Evolutionary conservation across 805 yeast species (phyloP).

Genomic region (Saccharomycopsis amapae): DNA sequence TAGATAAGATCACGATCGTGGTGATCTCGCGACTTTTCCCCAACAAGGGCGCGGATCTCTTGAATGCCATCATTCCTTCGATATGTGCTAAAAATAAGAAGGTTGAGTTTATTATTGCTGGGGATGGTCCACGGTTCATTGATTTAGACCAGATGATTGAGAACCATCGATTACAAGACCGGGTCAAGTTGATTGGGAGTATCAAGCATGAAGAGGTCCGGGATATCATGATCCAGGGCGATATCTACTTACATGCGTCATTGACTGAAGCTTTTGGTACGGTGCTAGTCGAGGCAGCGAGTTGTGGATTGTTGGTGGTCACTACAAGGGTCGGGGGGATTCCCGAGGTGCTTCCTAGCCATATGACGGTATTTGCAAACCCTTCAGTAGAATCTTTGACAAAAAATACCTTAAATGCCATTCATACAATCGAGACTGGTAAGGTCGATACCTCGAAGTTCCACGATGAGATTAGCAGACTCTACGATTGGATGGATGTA

Average conservation of each 20-base stretch:
- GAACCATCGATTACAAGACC: conserved; percentile 71
- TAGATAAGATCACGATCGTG: conserved; percentile 59
- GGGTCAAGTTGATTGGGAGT: conserved; percentile 80
- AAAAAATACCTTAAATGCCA: conserved; percentile 64
- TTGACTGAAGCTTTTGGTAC: conserved; percentile 98
- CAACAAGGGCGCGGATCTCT: conserved; percentile 91
- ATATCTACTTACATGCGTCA: conserved; percentile 88
- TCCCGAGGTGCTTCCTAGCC: conserved; percentile 88
- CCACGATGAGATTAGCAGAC: conserved; percentile 65
- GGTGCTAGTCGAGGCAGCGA: conserved; percentile 93
- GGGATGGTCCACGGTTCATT: conserved; percentile 93
- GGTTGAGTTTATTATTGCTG: conserved; percentile 82
- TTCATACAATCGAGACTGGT: conserved; percentile 47
- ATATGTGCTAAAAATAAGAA: conserved; percentile 58
- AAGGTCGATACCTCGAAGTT: conserved; percentile 65
- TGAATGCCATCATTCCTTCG: conserved; percentile 77
- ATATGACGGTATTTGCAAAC: conserved; percentile 87
- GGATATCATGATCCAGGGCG: conserved; percentile 88
- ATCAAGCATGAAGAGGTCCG: conserved; percentile 90
- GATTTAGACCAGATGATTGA: conserved; percentile 96
- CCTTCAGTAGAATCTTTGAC: conserved; percentile 83
- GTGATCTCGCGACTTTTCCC: conserved; percentile 88
- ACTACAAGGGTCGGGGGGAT: conserved; percentile 97
- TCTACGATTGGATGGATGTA: conserved; percentile 91
- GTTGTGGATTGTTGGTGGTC: conserved; percentile 88